Evolutionary conservation across 1,284 basidiomycete species (phyloP), one percentile per base, ranked within the genome.

Genomic region (Ganoderma boninense): DNA sequence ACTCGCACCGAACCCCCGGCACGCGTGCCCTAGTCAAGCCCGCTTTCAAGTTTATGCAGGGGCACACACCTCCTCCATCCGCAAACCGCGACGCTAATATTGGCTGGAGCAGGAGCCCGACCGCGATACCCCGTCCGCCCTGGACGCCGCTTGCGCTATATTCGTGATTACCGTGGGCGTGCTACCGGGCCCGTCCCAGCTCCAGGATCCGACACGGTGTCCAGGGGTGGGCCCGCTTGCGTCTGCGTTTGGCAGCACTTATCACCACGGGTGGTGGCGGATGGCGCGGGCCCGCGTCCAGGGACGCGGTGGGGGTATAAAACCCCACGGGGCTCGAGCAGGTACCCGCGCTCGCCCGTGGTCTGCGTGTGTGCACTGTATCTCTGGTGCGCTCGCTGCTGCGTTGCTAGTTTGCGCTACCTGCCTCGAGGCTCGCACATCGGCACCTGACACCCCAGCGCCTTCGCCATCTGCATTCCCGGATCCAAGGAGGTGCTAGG

Each of bases 111-210:
- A 38, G 6, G 38, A 38, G 10, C 38, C 29, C 4, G 29, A 38
- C 38, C 38, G 20, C 62, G 44, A 18, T 4, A 56, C 2, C 10
- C 14, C 32, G n/a, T 14, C 26, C 38, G 18, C 35, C 52, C 44
- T 18, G 38, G 38, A 38, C 38, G 35, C 44, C 32, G 43, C 43
- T 57, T 20, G 54, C 56, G 56, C 64, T 52, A 18, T 35, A 18
- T 35, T 20, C 43, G 26, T 52, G 44, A 49, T 49, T 61, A 52
- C 57, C 57, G 43, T 49, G 43, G n/a, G 60, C 60, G 57, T 23
- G 60, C n/a, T 4, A 23, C 29, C 29, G 2, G 29, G 29, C 29
- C 29, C 29, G 29, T 32, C n/a, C n/a, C n/a, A n/a, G n/a, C n/a
- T 32, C 29, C 29, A 32, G 29, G 29, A 32, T 32, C 29, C 29